Evolutionary conservation across 768 basidiomycete genomes (phyloP), one percentile per base, ranked within the genome.

Genomic region (Royoungia palumana): DNA sequence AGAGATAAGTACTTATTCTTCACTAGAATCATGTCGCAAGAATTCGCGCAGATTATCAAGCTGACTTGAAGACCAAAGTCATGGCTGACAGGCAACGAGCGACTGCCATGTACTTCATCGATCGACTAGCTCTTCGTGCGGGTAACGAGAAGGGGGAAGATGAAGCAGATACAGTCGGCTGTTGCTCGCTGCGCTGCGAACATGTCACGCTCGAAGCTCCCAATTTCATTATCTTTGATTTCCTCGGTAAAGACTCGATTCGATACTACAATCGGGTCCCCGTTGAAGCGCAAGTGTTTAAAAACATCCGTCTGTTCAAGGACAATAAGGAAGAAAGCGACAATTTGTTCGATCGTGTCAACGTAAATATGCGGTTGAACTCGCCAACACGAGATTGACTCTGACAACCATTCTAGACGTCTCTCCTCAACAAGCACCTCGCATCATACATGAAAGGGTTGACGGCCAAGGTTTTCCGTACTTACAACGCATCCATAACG

Each of bases 81-180:
- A 98, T 93, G 89, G 88, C 85, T 10, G 87, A 91, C 55, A 85
- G 96, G 28, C 95, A 98, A 70, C 85, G 95, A 21, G 96, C 96
- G n/a, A 98, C 95, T 1, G 89, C 96, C 14, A 89, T 99, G 86
- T 99, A 99, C 69, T 92, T 99, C 72, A 98, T 99, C 61, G 96
- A 99, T 70, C 83, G 83, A 62, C 79, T 97, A 30, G 96, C 96
- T 30, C 87, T 99, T 67, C 90, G 96, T 78, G 94, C 94, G 40
- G 96, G 96, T 55, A 98, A 98, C 70, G 96, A 99, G 74, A 99
- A 99, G 70, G 96, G 95, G 37, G 96, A 97, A 61, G 96, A 99
- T 58, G 96, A 98, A 70, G 96, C 96, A 2, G 96, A 99, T 66
- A 99, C 96, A 0, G 94, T 98, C 47, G 96, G 96, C 65, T 98